phyloP scores from a whole-genome alignment of 441 rosid genomes.

The Monsonia emarginata region DNA sequence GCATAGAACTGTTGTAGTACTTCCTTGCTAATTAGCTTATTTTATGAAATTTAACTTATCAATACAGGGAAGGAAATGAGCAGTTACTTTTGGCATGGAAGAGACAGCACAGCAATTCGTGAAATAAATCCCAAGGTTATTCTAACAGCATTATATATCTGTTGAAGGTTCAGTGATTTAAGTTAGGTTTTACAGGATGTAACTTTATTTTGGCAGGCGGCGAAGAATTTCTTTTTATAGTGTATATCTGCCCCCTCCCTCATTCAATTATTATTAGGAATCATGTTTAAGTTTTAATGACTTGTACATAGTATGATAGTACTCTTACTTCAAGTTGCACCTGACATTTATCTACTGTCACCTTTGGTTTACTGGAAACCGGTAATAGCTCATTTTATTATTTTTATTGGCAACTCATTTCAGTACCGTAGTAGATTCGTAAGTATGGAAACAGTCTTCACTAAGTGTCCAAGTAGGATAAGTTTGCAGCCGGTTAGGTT shows the following conservation, averaged over 20 bases:
- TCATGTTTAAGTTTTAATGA: not conserved
- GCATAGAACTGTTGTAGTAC: not conserved
- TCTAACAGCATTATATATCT: conserved; percentile 18
- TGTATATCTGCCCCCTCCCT: not conserved
- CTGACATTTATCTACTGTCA: no score
- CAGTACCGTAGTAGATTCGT: no score
- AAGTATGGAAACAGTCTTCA: no score
- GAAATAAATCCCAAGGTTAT: conserved; percentile 92
- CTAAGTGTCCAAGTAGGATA: no score
- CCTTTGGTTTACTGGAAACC: no score
- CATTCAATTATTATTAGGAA: not conserved
- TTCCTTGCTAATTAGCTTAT: not conserved
- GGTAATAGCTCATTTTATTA: no score
- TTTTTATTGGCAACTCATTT: no score
- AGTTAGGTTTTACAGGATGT: not conserved
- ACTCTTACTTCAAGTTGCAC: no score
- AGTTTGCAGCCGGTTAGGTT: no score
- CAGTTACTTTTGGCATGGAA: conserved; percentile 96
- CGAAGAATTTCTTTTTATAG: not conserved
- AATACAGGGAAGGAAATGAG: conserved; percentile 59
- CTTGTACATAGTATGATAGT: not conserved
- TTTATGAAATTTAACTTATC: not conserved
- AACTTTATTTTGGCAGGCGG: not conserved
- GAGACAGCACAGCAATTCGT: conserved; percentile 58
- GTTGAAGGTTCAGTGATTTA: not conserved